Evolutionary conservation across 2,329 filamentous ascomycete species (phyloP).

Genomic region (Zymoseptoria brevis): DNA sequence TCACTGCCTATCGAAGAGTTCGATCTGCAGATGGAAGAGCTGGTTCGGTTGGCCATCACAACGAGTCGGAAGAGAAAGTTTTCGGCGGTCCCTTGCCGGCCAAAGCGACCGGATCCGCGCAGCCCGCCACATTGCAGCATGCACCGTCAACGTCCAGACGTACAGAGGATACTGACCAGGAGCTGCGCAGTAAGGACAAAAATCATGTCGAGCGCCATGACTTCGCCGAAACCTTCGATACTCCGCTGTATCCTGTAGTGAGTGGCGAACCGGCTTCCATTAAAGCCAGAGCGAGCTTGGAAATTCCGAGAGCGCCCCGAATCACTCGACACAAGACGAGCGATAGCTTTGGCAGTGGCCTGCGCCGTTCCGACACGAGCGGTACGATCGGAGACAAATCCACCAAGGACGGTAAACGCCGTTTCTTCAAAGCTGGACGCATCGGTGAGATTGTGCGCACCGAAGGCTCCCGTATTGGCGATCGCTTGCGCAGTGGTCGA

Average conservation of each 20-base stretch:
- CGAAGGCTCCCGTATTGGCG: conserved; percentile 55
- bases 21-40: conserved; percentile 18
- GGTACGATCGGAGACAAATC: conserved; percentile 6
- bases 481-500: conserved; percentile 50
- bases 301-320: conserved; percentile 31
- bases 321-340: conserved; percentile 31
- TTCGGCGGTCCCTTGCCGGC: conserved; percentile 12
- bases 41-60: conserved; percentile 7
- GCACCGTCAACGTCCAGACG: conserved; percentile 28
- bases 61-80: conserved; percentile 6
- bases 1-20: conserved; percentile 11
- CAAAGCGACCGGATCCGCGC: conserved; percentile 19
- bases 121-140: conserved; percentile 7
- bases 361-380: conserved; percentile 20
- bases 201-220: conserved; percentile 26
- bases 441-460: conserved; percentile 65
- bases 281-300: conserved; percentile 24
- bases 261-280: conserved; percentile 7
- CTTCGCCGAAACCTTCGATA: conserved; percentile 18
- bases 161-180: conserved; percentile 24
- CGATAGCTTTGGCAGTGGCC: conserved; percentile 42
- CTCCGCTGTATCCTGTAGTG: conserved; percentile 10
- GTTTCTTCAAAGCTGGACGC: conserved; percentile 67
- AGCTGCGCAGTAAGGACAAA: conserved; percentile 29
- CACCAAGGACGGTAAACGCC: conserved; percentile 44